Conservation (phyloP, 129 eudicot genomes). For the Lactuca sativa region DNA sequence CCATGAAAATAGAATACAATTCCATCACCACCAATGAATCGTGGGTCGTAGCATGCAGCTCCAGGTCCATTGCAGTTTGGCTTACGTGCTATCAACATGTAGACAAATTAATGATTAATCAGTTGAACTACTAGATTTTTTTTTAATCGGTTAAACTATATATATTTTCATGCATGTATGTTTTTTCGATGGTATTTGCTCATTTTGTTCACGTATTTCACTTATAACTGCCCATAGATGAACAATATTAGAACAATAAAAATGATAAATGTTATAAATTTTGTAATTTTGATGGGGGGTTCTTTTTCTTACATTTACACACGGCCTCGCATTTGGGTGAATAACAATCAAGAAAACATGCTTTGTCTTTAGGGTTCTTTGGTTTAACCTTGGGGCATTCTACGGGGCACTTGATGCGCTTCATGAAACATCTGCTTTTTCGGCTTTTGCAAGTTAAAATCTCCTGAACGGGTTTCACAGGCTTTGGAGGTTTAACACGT, state of each 20-base stretch:
- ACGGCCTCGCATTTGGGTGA: conserved; percentile 54
- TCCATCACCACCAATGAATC: conserved; percentile 65
- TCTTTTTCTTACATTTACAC: conserved; percentile 47
- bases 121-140: no score
- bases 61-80: conserved; percentile 63
- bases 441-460: conserved; percentile 38
- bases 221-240: no score
- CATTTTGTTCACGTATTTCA: no score
- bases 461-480: conserved; percentile 27
- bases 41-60: conserved; percentile 61
- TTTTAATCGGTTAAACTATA: no score
- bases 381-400: conserved; percentile 49
- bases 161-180: no score
- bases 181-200: no score
- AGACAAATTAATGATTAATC: not conserved
- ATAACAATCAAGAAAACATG: conserved; percentile 50
- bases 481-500: conserved; percentile 34
- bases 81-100: conserved; percentile 36
- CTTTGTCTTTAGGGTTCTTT: conserved; percentile 44
- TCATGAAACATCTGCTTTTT: conserved; percentile 46
- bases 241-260: no score
- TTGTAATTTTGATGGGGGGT: not conserved
- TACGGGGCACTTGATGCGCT: conserved; percentile 39
- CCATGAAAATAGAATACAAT: conserved; percentile 62
- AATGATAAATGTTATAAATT: no score